A percentile compares a stretch with the other conserved stretches of the same genome.
Evolutionary conservation across 2,329 filamentous ascomycete genomes (phyloP).

Genomic region (Basipetospora chlamydospora): DNA sequence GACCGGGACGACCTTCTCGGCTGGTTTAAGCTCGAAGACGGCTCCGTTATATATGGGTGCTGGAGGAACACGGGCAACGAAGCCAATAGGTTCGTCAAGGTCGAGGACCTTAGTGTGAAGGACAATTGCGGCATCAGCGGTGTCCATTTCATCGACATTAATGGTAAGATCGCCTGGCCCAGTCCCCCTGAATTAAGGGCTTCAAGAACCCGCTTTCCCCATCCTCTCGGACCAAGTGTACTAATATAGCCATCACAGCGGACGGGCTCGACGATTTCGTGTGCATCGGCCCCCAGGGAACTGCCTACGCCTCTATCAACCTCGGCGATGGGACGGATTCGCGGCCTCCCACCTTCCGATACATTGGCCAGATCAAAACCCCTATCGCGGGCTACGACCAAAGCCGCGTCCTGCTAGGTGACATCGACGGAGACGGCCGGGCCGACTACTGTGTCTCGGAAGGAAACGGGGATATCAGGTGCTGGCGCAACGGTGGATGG

Average conservation of each 20-base stretch:
- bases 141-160: conserved; percentile 6
- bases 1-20: conserved; percentile 12
- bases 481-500: conserved; percentile 8
- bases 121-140: conserved; percentile 5
- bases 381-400: background rate
- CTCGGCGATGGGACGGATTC: background rate
- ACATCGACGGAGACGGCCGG: conserved; percentile 10
- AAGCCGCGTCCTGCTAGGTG: conserved; percentile 13
- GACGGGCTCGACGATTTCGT: conserved; percentile 17
- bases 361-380: background rate
- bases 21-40: conserved; percentile 10
- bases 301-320: conserved; percentile 6
- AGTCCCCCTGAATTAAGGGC: too few species aligned
- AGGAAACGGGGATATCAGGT: conserved; percentile 3
- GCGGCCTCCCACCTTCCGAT: conserved; percentile 2
- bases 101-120: conserved; percentile 7
- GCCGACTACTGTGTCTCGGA: conserved; percentile 8
- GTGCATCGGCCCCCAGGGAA: conserved; percentile 13
- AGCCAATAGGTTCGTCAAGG: conserved; percentile 9
- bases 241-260: too few species aligned
- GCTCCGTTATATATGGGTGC: too few species aligned
- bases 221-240: too few species aligned
- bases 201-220: too few species aligned
- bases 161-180: too few species aligned
- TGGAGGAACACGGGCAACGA: conserved; percentile 6